phyloP scores from a whole-genome alignment of 148 eudicot species.

The Fagopyrum tataricum region DNA sequence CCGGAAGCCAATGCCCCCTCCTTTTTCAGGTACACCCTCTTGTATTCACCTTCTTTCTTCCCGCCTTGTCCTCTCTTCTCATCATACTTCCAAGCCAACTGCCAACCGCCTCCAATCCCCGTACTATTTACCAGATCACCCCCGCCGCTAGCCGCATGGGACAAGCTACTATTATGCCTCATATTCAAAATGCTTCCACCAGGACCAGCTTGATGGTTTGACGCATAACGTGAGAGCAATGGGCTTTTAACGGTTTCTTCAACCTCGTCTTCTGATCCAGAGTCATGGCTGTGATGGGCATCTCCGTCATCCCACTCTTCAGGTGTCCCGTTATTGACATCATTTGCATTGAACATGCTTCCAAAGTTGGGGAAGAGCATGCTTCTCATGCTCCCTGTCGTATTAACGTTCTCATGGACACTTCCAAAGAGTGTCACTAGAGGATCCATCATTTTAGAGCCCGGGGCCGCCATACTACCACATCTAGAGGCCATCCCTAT shows the following conservation, averaged over 20 bases:
- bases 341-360: conserved; percentile 62
- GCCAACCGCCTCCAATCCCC: conserved; percentile 98
- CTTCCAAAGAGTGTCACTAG: conserved; percentile 81
- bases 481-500: conserved; percentile 45
- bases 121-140: conserved; percentile 33
- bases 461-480: conserved; percentile 46
- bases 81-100: conserved; percentile 55
- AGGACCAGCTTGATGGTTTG: conserved; percentile 16
- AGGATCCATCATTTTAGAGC: conserved; percentile 51
- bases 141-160: conserved; percentile 29
- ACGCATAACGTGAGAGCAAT: conserved; percentile 54
- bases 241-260: conserved; percentile 69
- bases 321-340: conserved; percentile 27
- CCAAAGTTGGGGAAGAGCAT: conserved; percentile 67
- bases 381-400: conserved; percentile 66
- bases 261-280: conserved; percentile 30
- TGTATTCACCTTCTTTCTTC: conserved; percentile 37
- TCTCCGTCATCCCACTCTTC: conserved; percentile 62
- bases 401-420: conserved; percentile 65
- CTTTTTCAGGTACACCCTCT: conserved; percentile 74
- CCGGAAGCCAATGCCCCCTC: conserved; percentile 61
- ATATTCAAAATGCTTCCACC: conserved; percentile 30
- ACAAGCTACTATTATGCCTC: conserved; percentile 28
- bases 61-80: conserved; percentile 50
- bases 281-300: conserved; percentile 27